phyloP scores from a whole-genome alignment of 129 eudicot genomes.

The Pseudognaphalium luteoalbum region DNA sequence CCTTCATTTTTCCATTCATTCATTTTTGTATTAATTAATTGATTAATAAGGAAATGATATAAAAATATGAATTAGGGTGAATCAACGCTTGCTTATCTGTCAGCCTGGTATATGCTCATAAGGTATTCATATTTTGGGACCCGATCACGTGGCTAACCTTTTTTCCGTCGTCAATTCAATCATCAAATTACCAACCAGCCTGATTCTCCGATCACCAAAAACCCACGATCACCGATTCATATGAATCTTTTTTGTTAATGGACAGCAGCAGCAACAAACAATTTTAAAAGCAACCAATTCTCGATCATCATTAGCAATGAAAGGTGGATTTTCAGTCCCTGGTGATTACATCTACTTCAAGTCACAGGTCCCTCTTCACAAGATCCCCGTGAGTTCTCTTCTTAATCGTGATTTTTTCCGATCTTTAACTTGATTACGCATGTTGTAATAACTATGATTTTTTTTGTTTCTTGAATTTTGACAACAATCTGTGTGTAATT shows the following conservation, averaged over 20 bases:
- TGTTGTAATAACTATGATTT: background rate
- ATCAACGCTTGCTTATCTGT: background rate
- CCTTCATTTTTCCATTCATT: too few relatives aligned
- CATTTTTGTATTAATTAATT: too few relatives aligned
- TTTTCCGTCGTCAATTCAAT: background rate
- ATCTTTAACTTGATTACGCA: conserved; percentile 12
- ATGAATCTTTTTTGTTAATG: background rate
- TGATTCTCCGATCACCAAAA: background rate
- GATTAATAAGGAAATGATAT: background rate
- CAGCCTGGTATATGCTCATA: background rate
- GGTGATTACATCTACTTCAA: conserved; percentile 99
- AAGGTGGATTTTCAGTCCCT: conserved; percentile 79
- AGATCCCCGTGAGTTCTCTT: conserved; percentile 77
- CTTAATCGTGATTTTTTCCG: background rate
- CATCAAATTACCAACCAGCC: background rate
- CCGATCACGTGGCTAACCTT: background rate
- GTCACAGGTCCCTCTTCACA: conserved; percentile 98
- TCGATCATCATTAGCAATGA: conserved; percentile 43
- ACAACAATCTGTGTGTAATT: conserved; percentile 18
- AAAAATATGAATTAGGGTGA: background rate
- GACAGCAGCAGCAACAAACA: background rate
- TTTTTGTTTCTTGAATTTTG: background rate
- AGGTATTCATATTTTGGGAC: conserved; percentile 15
- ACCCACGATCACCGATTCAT: background rate
- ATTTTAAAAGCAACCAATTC: background rate